phyloP scores from a whole-genome alignment of 306 rosid genomes.

The Vigna reflexopilosa region DNA sequence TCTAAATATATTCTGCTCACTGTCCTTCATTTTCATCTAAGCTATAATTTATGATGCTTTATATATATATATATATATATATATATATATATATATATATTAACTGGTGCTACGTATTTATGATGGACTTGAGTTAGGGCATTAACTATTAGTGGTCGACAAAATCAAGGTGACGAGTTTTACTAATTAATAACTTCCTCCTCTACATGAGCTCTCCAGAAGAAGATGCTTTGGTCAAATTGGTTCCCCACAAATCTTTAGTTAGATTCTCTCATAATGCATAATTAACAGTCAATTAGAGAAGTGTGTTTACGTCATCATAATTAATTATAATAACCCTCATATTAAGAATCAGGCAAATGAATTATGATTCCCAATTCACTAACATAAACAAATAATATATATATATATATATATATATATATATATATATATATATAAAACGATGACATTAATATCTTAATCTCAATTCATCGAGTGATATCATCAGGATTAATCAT shows the following conservation, averaged over 20 bases:
- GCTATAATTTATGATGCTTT: no score
- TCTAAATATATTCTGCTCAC: no score
- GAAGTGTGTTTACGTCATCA: not conserved
- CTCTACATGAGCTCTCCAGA: not conserved
- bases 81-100: no score
- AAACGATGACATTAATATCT: no score
- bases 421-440: no score
- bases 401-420: no score
- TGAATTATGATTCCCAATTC: not conserved
- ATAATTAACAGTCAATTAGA: constrained; percentile 16
- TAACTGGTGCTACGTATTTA: not conserved
- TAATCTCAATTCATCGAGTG: no score
- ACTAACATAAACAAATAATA: not conserved
- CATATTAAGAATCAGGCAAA: not conserved
- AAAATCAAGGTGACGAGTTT: constrained; percentile 3
- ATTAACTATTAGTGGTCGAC: not conserved
- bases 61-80: no score
- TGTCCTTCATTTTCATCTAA: no score
- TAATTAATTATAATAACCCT: not conserved
- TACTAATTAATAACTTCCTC: constrained; percentile 1
- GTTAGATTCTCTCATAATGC: not conserved
- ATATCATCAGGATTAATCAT: no score
- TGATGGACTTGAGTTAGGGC: not conserved
- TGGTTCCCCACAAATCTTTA: not conserved
- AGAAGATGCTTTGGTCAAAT: not conserved